phyloP scores from a whole-genome alignment of 2,329 filamentous ascomycete species.

The Colletotrichum eleusines region DNA sequence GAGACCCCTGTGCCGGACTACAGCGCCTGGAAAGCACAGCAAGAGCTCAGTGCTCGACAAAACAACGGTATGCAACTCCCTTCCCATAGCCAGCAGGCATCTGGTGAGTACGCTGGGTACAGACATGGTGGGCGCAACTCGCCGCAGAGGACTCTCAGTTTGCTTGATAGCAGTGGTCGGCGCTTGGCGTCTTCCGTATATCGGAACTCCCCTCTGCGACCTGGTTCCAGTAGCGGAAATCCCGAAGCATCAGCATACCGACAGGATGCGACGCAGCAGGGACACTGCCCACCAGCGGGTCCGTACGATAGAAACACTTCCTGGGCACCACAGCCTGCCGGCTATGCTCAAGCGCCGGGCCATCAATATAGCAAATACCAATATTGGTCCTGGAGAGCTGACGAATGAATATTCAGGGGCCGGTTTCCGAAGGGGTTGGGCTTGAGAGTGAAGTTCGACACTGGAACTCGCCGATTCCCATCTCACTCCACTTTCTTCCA shows the following conservation, averaged over 20 bases:
- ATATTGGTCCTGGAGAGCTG: slow-evolving; percentile 45
- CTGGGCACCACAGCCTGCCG: slow-evolving; percentile 49
- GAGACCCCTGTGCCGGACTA: slow-evolving; percentile 75
- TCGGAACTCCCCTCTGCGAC: slow-evolving; percentile 64
- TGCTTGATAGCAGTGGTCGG: slow-evolving; percentile 56
- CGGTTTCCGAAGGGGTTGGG: slow-evolving; percentile 36
- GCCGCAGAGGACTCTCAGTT: slow-evolving; percentile 57
- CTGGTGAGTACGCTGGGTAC: slow-evolving; percentile 56
- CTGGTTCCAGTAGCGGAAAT: slow-evolving; percentile 57
- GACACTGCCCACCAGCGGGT: slow-evolving; percentile 10
- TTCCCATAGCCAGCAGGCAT: slow-evolving; percentile 56
- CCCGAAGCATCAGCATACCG: slow-evolving; percentile 56
- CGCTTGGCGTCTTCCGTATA: slow-evolving; percentile 59
- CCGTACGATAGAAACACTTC: slow-evolving; percentile 41
- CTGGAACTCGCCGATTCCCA: background rate
- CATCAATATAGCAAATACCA: slow-evolving; percentile 55
- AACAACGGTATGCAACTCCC: slow-evolving; percentile 52
- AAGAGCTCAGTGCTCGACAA: slow-evolving; percentile 48
- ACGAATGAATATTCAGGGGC: slow-evolving; percentile 29
- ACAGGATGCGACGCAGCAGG: slow-evolving; percentile 33
- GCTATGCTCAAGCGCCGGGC: slow-evolving; percentile 49
- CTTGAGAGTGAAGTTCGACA: slow-evolving; percentile 3
- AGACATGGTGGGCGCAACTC: slow-evolving; percentile 40
- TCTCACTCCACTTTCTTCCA: background rate
- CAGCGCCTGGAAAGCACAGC: slow-evolving; percentile 63